Percentiles rank a stretch among this genome's conserved stretches.
Evolutionary conservation across 1,139 yeast genomes (phyloP).

Genomic region (Taphrina betulina): DNA sequence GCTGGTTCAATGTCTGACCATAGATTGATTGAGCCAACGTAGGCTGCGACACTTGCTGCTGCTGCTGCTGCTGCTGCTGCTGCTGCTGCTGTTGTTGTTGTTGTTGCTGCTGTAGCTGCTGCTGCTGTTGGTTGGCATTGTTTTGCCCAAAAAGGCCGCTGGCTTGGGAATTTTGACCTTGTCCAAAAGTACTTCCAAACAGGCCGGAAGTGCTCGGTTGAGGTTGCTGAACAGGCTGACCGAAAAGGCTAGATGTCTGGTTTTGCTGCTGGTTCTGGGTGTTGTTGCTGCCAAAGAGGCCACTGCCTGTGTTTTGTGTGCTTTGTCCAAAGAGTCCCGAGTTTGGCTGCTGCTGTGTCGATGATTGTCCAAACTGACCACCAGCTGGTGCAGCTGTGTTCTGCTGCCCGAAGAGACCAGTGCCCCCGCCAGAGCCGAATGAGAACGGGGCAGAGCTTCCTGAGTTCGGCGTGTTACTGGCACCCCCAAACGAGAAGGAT

Average conservation of each 20-base stretch:
- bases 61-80: conserved; percentile 42
- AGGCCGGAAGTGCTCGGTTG: not conserved
- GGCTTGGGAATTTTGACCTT: no score
- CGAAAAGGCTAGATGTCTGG: not conserved
- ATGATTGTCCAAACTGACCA: not conserved
- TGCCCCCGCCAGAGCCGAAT: not conserved
- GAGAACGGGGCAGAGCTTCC: no score
- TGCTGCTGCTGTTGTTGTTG: conserved; percentile 39
- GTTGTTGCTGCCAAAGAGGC: not conserved
- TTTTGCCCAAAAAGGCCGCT: conserved; percentile 3
- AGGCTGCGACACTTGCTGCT: conserved; percentile 43
- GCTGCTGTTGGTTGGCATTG: conserved; percentile 36
- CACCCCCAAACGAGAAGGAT: conserved; percentile 20
- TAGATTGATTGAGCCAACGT: conserved; percentile 47
- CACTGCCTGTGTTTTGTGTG: not conserved
- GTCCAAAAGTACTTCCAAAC: not conserved
- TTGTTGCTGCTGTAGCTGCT: conserved; percentile 41
- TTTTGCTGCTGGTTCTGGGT: not conserved
- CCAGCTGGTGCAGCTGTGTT: not conserved
- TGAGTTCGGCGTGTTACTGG: not conserved
- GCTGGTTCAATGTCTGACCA: conserved; percentile 20
- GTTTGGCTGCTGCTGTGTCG: conserved; percentile 1
- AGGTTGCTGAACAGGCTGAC: conserved; percentile 8
- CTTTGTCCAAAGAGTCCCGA: conserved; percentile 10
- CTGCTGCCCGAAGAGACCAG: conserved; percentile 12